Base-by-base conservation (phyloP, 2,329 filamentous ascomycete genomes). In the Aspergillus bombycis region DNA sequence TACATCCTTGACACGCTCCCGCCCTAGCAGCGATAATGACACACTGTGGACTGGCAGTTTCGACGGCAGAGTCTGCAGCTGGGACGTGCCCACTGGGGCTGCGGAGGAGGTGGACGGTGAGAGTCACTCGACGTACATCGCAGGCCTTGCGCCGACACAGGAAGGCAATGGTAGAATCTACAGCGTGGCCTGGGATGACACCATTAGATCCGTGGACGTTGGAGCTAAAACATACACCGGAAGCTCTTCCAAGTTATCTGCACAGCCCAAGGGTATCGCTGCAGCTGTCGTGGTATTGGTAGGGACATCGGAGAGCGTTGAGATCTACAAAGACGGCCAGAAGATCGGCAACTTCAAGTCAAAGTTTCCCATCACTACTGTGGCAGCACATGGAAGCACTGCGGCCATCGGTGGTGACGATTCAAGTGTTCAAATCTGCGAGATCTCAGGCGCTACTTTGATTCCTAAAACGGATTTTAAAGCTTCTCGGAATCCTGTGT, bases 131-230 rank as follows among this genome's bases (percentile, higher is more conserved):
- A 96, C 94, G 77, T 94, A 96, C 77, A 88, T 98, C 58, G 88
- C 89, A 4, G 91, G 91, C 57, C 89, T 99, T 67, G 82, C 89
- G 3, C 81, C 87, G 0, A 82, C 82, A 9, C 75, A 82, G 2
- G 75, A 80, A 58, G 86, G 77, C 9, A 70, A 73, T 53, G 79
- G 88, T 38, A 85, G 88, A 68, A 87, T 93, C n/a, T 94, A 92
- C 80, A 94, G 90, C 72, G 91, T 94, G 59, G 94, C 90, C 67
- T 99, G 94, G 95, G 95, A 99, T 74, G 95, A 99, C 77, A 93
- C 90, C 1, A 83, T 98, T 41, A 90, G 93, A 66, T 90, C 87
- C 50, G 85, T 96, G 41, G 93, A 96, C 68, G 85, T 90, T 63
- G 85, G 88, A 0, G 87, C 89, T 58, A 90, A 88, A 72, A 91